These are phyloP conservation scores for Candida maesae DNA, from an alignment of 805 yeast genomes.

Conservation along the genomic window DNA sequence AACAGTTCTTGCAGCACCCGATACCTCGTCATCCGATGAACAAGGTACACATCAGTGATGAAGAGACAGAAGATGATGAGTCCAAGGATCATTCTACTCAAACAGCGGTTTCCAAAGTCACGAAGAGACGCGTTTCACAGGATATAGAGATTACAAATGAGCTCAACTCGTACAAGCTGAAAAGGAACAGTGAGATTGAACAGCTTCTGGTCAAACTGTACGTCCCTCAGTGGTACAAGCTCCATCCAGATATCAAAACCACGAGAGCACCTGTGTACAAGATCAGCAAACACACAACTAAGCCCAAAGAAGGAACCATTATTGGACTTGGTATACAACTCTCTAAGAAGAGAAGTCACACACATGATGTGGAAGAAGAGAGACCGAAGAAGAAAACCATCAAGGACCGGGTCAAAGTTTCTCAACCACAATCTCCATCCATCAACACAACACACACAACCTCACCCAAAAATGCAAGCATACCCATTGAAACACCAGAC, in stretches of 20 bases:
- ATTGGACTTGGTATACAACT: conserved; percentile 6
- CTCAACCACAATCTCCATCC: background rate
- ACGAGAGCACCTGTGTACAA: conserved; percentile 2
- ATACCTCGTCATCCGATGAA: background rate
- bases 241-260: conserved; percentile 3
- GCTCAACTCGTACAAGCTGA: conserved; percentile 8
- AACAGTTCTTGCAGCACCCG: conserved; percentile 10
- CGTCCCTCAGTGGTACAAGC: conserved; percentile 16
- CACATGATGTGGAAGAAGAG: background rate
- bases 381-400: conserved; percentile 3
- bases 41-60: background rate
- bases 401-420: background rate
- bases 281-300: conserved; percentile 11
- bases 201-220: conserved; percentile 11
- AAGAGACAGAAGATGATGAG: background rate
- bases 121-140: conserved; percentile 4
- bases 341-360: conserved; percentile 4
- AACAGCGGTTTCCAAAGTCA: no score
- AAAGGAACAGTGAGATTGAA: background rate
- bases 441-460: background rate
- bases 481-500: background rate
- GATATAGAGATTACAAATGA: conserved; percentile 14
- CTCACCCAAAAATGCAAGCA: no score
- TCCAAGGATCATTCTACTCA: background rate
- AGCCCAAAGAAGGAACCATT: background rate